Conservation (phyloP, 129 eudicot species). For the Centaurea solstitialis region DNA sequence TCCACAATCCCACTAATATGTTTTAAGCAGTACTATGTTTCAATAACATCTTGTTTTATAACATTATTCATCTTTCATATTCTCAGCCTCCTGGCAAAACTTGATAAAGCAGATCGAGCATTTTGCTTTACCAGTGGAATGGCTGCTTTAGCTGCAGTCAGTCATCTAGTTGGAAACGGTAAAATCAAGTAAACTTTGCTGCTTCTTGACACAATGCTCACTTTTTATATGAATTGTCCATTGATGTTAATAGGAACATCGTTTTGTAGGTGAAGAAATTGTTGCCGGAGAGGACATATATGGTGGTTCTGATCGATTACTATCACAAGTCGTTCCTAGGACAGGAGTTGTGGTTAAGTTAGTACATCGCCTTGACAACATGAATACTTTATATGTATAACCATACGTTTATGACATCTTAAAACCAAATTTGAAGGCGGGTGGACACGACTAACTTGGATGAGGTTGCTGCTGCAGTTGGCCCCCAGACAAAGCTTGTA, state of each 20-base stretch:
- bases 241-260: not conserved
- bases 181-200: not conserved
- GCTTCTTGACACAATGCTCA: not conserved
- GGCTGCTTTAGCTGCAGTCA: slow-evolving; percentile 95
- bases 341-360: slow-evolving; percentile 82
- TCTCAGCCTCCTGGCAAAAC: slow-evolving; percentile 82
- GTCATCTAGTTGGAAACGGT: slow-evolving; percentile 84
- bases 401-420: not conserved
- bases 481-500: slow-evolving; percentile 86
- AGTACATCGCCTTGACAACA: slow-evolving; percentile 27
- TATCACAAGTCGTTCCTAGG: slow-evolving; percentile 79
- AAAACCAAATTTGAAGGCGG: slow-evolving; percentile 51
- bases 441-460: slow-evolving; percentile 77
- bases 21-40: slow-evolving; percentile 4
- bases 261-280: slow-evolving; percentile 75
- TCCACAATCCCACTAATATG: not conserved
- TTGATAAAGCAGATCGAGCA: slow-evolving; percentile 97
- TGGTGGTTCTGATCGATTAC: slow-evolving; percentile 94
- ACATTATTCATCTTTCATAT: not conserved
- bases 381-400: not conserved
- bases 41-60: not conserved
- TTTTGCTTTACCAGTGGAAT: slow-evolving; percentile 94
- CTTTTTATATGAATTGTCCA: not conserved
- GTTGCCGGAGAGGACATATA: slow-evolving; percentile 97
- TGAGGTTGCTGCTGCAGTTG: slow-evolving; percentile 82